Evolutionary conservation across 1,284 basidiomycete species (phyloP).

Genomic region (Exobasidium cylindrosporum): DNA sequence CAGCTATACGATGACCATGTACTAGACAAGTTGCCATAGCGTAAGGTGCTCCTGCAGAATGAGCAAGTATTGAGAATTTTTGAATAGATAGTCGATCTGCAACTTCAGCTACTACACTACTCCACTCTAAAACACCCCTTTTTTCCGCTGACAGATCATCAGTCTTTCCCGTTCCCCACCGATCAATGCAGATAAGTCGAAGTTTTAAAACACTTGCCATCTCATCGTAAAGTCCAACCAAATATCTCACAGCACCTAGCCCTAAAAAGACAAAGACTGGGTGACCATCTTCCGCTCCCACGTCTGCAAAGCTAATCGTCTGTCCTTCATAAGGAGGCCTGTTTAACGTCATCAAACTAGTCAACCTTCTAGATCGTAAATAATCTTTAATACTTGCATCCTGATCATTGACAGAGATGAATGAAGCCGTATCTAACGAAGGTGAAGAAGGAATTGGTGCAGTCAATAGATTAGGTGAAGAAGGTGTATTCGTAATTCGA

Average conservation of each 20-base stretch:
- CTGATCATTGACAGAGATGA: not conserved
- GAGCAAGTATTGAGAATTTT: conserved; percentile 85
- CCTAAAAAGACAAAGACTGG: conserved; percentile 89
- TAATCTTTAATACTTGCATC: conserved; percentile 4
- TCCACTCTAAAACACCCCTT: conserved; percentile 83
- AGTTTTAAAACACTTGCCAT: conserved; percentile 83
- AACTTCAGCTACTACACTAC: conserved; percentile 81
- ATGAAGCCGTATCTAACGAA: not conserved
- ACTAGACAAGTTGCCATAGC: conserved; percentile 80
- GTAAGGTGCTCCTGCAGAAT: conserved; percentile 94
- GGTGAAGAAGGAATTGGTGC: not conserved
- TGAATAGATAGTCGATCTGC: conserved; percentile 74
- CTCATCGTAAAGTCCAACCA: conserved; percentile 92
- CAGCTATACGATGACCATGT: conserved; percentile 68
- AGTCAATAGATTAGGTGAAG: not conserved
- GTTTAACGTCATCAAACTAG: conserved; percentile 73
- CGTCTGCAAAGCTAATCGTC: conserved; percentile 86
- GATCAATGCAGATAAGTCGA: conserved; percentile 87
- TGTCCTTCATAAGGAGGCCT: conserved; percentile 72
- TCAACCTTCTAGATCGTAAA: conserved; percentile 59
- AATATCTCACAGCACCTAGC: conserved; percentile 85
- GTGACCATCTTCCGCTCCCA: conserved; percentile 75
- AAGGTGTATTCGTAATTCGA: not conserved
- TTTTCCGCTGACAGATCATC: conserved; percentile 67
- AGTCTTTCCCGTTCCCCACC: conserved; percentile 89